A percentile compares a stretch with the other conserved stretches of the same genome.
These are phyloP conservation scores for Trifolium dubium DNA, from an alignment of 306 rosid genomes.

Conservation along the genomic window DNA sequence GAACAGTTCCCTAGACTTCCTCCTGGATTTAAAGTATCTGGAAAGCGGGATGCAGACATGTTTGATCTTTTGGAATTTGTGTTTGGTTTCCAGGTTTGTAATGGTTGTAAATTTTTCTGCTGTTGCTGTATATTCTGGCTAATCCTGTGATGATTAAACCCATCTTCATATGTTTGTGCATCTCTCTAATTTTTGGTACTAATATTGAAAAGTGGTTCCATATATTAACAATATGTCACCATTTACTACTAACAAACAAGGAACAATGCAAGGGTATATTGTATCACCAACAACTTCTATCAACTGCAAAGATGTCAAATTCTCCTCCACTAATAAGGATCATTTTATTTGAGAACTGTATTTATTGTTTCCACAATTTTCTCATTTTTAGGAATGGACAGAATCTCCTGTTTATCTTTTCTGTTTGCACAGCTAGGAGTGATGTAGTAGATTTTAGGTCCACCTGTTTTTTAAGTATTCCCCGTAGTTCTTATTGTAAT, in stretches of 20 bases:
- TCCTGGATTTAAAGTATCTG: conserved; percentile 64
- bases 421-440: background rate
- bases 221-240: conserved; percentile 10
- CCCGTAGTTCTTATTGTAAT: background rate
- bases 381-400: conserved; percentile 5
- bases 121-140: conserved; percentile 35
- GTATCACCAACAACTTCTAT: background rate
- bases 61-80: conserved; percentile 88
- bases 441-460: background rate
- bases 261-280: conserved; percentile 2
- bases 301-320: conserved; percentile 1
- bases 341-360: conserved; percentile 14
- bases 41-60: conserved; percentile 84
- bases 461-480: background rate
- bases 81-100: conserved; percentile 94
- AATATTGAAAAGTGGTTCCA: background rate
- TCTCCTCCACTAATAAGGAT: background rate
- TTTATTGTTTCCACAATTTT: conserved; percentile 8
- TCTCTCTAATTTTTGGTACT: background rate
- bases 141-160: conserved; percentile 11
- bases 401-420: background rate
- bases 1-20: conserved; percentile 89
- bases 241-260: background rate
- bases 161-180: conserved; percentile 3
- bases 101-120: conserved; percentile 15